These are phyloP conservation scores for Floccularia luteovirens DNA, from an alignment of 768 basidiomycete species.

Conservation along the genomic window DNA sequence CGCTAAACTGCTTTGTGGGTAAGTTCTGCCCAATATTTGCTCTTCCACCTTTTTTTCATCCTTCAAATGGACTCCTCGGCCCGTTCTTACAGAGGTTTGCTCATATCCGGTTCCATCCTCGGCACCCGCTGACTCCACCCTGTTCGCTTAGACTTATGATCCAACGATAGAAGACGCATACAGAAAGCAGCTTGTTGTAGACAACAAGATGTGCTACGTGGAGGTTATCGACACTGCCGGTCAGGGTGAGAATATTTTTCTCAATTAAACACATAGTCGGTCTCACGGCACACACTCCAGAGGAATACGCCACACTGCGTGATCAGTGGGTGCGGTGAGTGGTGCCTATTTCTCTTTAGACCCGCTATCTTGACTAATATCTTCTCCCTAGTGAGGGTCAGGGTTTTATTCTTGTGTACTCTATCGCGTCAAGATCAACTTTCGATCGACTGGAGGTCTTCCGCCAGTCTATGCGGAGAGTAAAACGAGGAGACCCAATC, in stretches of 20 bases:
- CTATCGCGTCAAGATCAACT: conserved; percentile 88
- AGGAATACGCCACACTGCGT: conserved; percentile 94
- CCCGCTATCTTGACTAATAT: conserved; percentile 4
- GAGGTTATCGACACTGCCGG: conserved; percentile 98
- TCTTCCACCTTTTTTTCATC: neutral
- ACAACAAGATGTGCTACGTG: conserved; percentile 91
- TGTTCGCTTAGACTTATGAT: conserved; percentile 83
- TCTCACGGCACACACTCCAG: conserved; percentile 28
- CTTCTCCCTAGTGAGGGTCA: conserved; percentile 71
- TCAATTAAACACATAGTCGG: conserved; percentile 11
- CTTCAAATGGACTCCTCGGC: conserved; percentile 5
- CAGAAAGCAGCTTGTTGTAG: conserved; percentile 90
- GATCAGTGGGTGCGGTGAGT: conserved; percentile 97
- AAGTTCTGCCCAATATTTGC: conserved; percentile 19
- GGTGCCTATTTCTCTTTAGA: conserved; percentile 6
- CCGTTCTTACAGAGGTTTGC: conserved; percentile 44
- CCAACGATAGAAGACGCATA: conserved; percentile 99
- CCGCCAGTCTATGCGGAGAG: conserved; percentile 83
- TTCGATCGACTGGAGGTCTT: conserved; percentile 89
- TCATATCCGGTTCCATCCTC: conserved; percentile 3
- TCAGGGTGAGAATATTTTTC: conserved; percentile 59
- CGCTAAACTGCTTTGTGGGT: conserved; percentile 95
- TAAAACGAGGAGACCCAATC: conserved; percentile 78
- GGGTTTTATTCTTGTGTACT: conserved; percentile 97
- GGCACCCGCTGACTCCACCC: conserved; percentile 10